A percentile compares a stretch with the other conserved stretches of the same genome.
Evolutionary conservation across 2,329 filamentous ascomycete genomes (phyloP).

Genomic region (Cercospora brassicicola): DNA sequence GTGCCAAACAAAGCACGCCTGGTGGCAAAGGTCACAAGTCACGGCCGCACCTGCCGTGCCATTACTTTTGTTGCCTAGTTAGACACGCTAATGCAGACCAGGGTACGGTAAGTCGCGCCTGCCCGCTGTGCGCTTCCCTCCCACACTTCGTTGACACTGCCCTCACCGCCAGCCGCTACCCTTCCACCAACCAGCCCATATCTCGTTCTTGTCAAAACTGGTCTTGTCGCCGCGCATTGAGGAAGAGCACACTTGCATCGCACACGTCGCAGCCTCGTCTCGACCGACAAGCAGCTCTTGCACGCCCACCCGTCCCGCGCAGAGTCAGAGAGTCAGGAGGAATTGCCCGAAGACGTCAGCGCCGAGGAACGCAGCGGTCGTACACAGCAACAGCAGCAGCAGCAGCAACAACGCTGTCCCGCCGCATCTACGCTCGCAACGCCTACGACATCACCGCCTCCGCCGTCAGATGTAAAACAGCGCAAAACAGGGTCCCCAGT

Average conservation of each 20-base stretch:
- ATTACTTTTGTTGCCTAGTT: too few species aligned
- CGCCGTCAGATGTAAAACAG: slow-evolving; percentile 23
- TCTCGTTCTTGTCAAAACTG: background rate
- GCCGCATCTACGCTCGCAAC: background rate
- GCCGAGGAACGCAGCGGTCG: background rate
- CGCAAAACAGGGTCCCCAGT: slow-evolving; percentile 23
- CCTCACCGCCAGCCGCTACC: too few species aligned
- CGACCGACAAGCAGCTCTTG: background rate
- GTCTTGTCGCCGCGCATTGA: background rate
- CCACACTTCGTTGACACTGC: too few species aligned
- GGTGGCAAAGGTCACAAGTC: too few species aligned
- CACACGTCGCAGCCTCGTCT: background rate
- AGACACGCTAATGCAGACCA: background rate
- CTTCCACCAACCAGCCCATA: background rate
- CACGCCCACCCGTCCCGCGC: background rate
- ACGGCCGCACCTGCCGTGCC: too few species aligned
- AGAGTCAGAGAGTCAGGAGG: background rate
- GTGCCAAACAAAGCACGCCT: too few species aligned
- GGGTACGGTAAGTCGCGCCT: too few species aligned
- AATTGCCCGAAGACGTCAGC: background rate
- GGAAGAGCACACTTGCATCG: background rate
- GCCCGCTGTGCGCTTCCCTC: too few species aligned
- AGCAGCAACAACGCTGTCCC: background rate
- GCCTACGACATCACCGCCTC: background rate
- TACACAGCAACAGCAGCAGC: background rate